These are phyloP conservation scores for Helianthus annuus DNA, from an alignment of 129 eudicot species.

Conservation along the genomic window DNA sequence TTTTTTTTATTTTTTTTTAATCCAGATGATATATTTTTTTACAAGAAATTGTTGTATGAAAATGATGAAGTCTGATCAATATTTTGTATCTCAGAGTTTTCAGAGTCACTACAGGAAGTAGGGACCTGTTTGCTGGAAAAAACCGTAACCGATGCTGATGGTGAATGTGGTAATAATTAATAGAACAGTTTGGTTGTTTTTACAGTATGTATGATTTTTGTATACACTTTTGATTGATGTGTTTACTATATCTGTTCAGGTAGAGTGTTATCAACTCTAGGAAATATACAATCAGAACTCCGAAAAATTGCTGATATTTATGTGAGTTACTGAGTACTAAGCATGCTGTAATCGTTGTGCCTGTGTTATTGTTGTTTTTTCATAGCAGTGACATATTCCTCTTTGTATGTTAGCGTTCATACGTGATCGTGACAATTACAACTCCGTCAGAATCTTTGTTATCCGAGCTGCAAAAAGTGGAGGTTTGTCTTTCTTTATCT, in stretches of 20 bases:
- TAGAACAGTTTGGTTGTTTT: slow-evolving; percentile 26
- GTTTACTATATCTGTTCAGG: slow-evolving; percentile 50
- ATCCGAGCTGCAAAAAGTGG: slow-evolving; percentile 82
- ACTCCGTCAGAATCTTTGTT: slow-evolving; percentile 93
- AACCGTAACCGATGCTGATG: slow-evolving; percentile 55
- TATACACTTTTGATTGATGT: not conserved
- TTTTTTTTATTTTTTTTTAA: not conserved
- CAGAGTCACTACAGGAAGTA: slow-evolving; percentile 83
- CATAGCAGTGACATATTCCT: slow-evolving; percentile 23
- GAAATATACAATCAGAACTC: slow-evolving; percentile 75
- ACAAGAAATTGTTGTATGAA: slow-evolving; percentile 9
- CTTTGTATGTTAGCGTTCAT: slow-evolving; percentile 70
- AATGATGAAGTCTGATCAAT: slow-evolving; percentile 21
- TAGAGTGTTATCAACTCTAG: slow-evolving; percentile 64
- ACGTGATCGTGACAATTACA: slow-evolving; percentile 69
- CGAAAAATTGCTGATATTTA: slow-evolving; percentile 75
- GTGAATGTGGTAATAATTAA: slow-evolving; percentile 61
- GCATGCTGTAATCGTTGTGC: slow-evolving; percentile 37
- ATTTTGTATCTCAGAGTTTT: slow-evolving; percentile 65
- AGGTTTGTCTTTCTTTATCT: slow-evolving; percentile 57
- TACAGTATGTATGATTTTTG: not conserved
- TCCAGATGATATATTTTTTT: not conserved
- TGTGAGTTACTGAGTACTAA: slow-evolving; percentile 34
- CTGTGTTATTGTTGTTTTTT: slow-evolving; percentile 17
- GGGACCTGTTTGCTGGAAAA: slow-evolving; percentile 78